Base-by-base conservation (phyloP, 768 basidiomycete species). In the Boletus barrowsii region DNA sequence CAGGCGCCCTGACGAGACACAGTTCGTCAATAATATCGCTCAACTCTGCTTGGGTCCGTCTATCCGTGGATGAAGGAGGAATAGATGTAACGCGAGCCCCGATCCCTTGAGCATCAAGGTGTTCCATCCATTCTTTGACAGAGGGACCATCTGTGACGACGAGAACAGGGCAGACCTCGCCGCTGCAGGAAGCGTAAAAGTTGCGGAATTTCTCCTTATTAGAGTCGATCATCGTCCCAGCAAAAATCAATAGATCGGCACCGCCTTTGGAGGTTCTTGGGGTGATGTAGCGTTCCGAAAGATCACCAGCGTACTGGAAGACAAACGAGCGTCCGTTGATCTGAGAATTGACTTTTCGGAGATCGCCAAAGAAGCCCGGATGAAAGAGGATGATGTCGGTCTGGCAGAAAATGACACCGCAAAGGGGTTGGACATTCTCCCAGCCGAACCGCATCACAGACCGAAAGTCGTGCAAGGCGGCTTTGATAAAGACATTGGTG, bases 121-220 rank as follows among this genome's bases (percentile, higher is more conserved):
- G 17, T 15, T 6, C 24, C 10, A 8, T 54, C 65, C 66, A 68
- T 6, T 13, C 47, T 3, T 45, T 51, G 17, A 47, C 42, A 41
- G 42, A 59, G 8, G 0, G 17, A 10, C 14, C 20, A 15, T 64
- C 24, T 8, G 62, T 66, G 48, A 68, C 42, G 22, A 67, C 22
- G 11, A 67, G 57, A 22, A 68, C 33, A 37, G 66, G 66, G n/a
- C 64, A 62, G 30, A 66, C 47, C 13, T 68, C 67, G 26, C 66
- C 66, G 15, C 32, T 36, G 45, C 55, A 68, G 9, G 52, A 42
- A 11, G 36, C 7, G 30, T 68, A 64, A 47, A 64, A 67, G 0
- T 35, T 29, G 6, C 15, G 20, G 3, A 66, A 51, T 15, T 9
- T 51, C 42, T 41, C 51, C 37, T 35, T 15, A 26, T 66, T 68